Evolutionary conservation across 2,329 filamentous ascomycete species (phyloP), one percentile per base, ranked within the genome.

Genomic region (Fusarium pininemorale): DNA sequence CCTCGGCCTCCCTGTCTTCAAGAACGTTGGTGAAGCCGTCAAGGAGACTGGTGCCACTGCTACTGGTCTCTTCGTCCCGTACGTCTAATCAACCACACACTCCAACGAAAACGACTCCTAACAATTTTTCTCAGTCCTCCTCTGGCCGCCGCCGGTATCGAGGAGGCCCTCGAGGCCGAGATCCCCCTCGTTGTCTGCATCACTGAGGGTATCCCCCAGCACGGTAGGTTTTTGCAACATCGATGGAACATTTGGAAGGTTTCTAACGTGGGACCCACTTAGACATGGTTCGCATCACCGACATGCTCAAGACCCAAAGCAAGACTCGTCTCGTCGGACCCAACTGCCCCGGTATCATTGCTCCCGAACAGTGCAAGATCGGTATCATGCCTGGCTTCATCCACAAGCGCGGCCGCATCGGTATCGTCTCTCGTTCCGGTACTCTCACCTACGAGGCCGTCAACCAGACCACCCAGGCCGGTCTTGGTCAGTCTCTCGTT

Each of bases 351-450:
- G 96, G 96, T 84, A 96, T 98, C 86, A 98, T 98, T 85, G 96
- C 89, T 63, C 90, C 90, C 70, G 96, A 96, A 80, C 96, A 97
- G 91, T 99, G 96, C 91, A 99, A 99, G 89, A 98, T 99, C 82
- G 96, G 96, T 83, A 99, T 99, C 88, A 98, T 99, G 96, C 83
- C 96, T 76, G 96, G 96, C 81, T 98, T 98, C 90, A 98, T 99
- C 88, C 96, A 99, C 92, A 98, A 98, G 91, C 94, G 95, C 85
- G 96, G 96, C 80, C 95, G 96, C 84, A 95, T 99, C 83, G 96
- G 96, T 82, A 98, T 99, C 84, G 96, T 99, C 85, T 98, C 95
- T 80, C 94, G 96, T 80, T 98, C 96, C 82, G 96, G 96, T 81
- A 99, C 96, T 78, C 92, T 99, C 75, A 99, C 96, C 82, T 99